A percentile compares a stretch with the other conserved stretches of the same genome.
Evolutionary conservation across 305 asterid species (phyloP).

Genomic region (Euphrasia arctica): DNA sequence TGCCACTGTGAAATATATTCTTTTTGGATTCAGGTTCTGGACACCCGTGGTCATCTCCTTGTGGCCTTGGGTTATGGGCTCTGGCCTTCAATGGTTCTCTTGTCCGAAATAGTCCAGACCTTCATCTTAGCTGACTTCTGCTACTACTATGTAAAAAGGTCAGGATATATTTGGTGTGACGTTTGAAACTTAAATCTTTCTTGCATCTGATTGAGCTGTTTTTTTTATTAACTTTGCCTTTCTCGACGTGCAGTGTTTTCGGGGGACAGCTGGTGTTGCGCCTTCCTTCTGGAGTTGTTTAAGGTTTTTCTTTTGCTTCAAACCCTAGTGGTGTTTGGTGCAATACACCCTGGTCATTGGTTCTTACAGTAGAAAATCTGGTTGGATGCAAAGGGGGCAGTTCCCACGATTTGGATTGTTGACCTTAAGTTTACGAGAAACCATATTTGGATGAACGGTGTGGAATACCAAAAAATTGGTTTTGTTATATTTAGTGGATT

Average conservation of each 20-base stretch:
- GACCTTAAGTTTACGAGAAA: conserved; percentile 17
- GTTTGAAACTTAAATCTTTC: not conserved
- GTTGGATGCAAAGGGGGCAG: conserved; percentile 22
- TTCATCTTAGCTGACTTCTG: conserved; percentile 68
- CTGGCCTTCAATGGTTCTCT: conserved; percentile 67
- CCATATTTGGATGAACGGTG: conserved; percentile 15
- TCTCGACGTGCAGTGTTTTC: conserved; percentile 40
- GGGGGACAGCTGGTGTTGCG: conserved; percentile 61
- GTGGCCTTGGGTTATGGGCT: conserved; percentile 63
- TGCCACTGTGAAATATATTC: not conserved
- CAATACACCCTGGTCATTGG: conserved; percentile 15
- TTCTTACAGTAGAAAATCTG: conserved; percentile 24
- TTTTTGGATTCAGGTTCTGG: conserved; percentile 42
- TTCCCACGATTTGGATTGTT: conserved; percentile 11
- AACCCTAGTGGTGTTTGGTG: conserved; percentile 22
- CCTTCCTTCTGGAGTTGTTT: conserved; percentile 59
- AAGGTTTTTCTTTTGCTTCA: conserved; percentile 10
- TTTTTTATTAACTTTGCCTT: conserved; percentile 10
- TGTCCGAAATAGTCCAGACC: conserved; percentile 62
- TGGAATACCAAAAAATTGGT: conserved; percentile 2
- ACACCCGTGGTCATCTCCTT: conserved; percentile 58
- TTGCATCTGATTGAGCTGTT: not conserved
- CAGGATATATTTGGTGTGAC: not conserved
- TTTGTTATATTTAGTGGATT: conserved; percentile 26
- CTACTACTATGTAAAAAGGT: conserved; percentile 67